These are phyloP conservation scores for Schoenoplectus triqueter DNA, from an alignment of 202 grass and related monocot genomes.

Conservation along the genomic window DNA sequence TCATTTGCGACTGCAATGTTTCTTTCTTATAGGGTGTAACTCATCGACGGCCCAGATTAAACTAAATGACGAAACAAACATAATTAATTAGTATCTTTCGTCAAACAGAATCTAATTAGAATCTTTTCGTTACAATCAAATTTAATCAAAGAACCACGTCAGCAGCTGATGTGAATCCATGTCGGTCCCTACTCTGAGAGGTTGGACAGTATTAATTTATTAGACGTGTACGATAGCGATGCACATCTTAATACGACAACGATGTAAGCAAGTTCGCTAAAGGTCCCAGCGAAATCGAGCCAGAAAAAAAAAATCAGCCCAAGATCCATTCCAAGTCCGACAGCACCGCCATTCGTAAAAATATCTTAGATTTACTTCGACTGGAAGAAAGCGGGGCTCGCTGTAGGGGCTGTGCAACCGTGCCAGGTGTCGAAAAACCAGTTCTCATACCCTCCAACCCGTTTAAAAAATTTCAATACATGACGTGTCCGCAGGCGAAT, in stretches of 20 bases:
- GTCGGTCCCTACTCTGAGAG: not conserved
- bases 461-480: not conserved
- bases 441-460: not conserved
- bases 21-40: not conserved
- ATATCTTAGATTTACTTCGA: conserved; percentile 29
- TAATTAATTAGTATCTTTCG: not conserved
- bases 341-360: conserved; percentile 5
- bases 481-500: not conserved
- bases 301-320: not conserved
- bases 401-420: not conserved
- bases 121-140: not conserved
- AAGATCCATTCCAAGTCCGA: not conserved
- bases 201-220: not conserved
- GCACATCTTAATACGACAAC: not conserved
- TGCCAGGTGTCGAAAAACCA: not conserved
- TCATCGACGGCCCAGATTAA: not conserved
- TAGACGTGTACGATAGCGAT: not conserved
- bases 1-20: not conserved
- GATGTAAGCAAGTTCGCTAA: not conserved
- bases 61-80: not conserved
- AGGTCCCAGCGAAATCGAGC: not conserved
- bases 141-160: not conserved
- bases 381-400: conserved; percentile 13
- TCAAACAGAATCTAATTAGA: not conserved
- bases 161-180: not conserved